Evolutionary conservation across 225 moss, liverwort and hornwort species (phyloP), one percentile per base, ranked within the genome.

Genomic region (Takakia lepidozioides): DNA sequence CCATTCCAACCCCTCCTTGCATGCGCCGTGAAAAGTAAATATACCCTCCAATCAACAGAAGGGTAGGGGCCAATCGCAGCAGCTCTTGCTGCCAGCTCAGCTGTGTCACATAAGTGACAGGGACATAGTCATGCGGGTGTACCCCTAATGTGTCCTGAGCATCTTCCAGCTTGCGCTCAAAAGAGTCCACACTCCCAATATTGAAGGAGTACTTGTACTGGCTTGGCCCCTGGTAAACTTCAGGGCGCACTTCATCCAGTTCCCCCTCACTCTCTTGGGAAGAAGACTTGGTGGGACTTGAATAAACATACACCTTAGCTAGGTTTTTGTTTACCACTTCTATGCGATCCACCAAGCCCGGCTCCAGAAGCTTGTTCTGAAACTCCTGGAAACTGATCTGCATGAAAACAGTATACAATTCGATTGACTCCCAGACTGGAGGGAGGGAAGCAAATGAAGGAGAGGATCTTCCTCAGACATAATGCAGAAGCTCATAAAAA

Each of bases 41-140:
- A 56, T 98, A 98, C 46, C 98, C 98, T 44, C 87, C 91, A 62
- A 98, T 98, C 42, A 98, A 78, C 21, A 98, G 73, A 27, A 98
- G 73, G 9, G 98, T 98, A 22, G 98, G 98, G 51, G 98, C 98
- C 66, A 98, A 70, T 64, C 91, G 87, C 55, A 98, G 45, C 38
- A 98, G 73, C 73, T 98, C 98, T 74, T 98, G 91, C 69, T 98
- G 98, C 98, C 98, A 98, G 65, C 98, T 98, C 82, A 98, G 75
- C 65, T 98, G 91, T 26, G 91, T 87, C 17, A 98, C 87, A 25
- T 91, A 98, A 32, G 98, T 98, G 15, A 98, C 98, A 43, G 98
- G 91, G 68, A 98, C 84, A 56, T 98, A 91, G 52, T 98, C 91
- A 56, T 68, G 98, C 35, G 91, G 78, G 61, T 98, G 82, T 37